phyloP scores from a whole-genome alignment of 257 asterid genomes.

The Penstemon davidsonii region DNA sequence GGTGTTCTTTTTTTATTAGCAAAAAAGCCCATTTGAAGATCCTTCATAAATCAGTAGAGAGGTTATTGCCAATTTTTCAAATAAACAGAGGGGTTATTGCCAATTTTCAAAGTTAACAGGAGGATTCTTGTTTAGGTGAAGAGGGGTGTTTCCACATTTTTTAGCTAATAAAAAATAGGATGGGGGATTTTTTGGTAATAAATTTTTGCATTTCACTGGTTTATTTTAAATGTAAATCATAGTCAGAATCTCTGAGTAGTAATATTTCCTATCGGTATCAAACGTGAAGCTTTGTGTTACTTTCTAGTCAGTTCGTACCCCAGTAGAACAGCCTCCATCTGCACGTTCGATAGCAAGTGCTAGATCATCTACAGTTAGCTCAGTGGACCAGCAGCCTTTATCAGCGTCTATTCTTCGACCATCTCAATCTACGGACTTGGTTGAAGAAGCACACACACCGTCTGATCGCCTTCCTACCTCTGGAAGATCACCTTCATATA shows the following conservation, averaged over 20 bases:
- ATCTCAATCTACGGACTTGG: slow-evolving; percentile 25
- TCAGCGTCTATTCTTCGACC: slow-evolving; percentile 41
- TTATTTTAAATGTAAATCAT: too few species aligned
- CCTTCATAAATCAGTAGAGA: too few species aligned
- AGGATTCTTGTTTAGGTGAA: too few species aligned
- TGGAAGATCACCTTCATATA: slow-evolving; percentile 44
- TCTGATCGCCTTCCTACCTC: slow-evolving; percentile 41
- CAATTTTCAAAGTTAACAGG: too few species aligned
- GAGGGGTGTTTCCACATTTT: too few species aligned
- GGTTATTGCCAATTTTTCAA: too few species aligned
- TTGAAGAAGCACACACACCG: slow-evolving; percentile 55
- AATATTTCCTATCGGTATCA: slow-evolving; percentile 11
- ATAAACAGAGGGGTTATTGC: too few species aligned
- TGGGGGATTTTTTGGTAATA: too few species aligned
- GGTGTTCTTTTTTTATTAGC: too few species aligned
- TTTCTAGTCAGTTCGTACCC: slow-evolving; percentile 68
- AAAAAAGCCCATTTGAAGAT: too few species aligned
- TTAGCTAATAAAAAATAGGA: too few species aligned
- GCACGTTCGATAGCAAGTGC: slow-evolving; percentile 39
- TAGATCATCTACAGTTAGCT: slow-evolving; percentile 40
- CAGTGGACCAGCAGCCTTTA: slow-evolving; percentile 46
- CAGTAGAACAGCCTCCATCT: slow-evolving; percentile 42
- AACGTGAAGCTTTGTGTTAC: slow-evolving; percentile 31
- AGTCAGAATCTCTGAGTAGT: not conserved
- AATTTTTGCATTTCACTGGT: too few species aligned